Evolutionary conservation across 2,329 filamentous ascomycete genomes (phyloP), one percentile per base, ranked within the genome.

Genomic region (Colletotrichum sp.): DNA sequence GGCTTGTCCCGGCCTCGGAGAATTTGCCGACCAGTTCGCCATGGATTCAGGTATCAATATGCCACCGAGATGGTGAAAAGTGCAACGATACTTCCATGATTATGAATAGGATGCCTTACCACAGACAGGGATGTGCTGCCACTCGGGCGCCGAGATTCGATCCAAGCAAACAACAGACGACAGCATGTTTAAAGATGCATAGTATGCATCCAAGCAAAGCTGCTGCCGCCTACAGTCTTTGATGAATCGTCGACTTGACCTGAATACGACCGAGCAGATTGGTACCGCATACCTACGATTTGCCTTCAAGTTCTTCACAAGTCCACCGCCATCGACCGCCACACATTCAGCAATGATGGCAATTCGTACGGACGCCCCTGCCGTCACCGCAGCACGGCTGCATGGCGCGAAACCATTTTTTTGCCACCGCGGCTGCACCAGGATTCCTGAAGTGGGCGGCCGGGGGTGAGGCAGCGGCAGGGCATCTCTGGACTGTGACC

Each of bases 351-450:
- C 18, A 21, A 24, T 64, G 57, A 21, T 34, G 49, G 74, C 59
- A 55, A 21, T 55, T 16, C 28, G 60, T 62, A 52, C 64, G 24
- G 28, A 49, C 59, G 30, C 71, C 71, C 74, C 13, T 26, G 32
- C 74, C 59, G 70, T 70, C 49, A 69, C 60, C 49, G 30, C 59
- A 68, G 30, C 32, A 21, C 65, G 32, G 57, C 63, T 62, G 34
- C 60, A 75, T 52, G 66, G 65, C 36, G 57, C 34, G 16, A 70
- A 66, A 57, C 66, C 36, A 52, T 34, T 60, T 63, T 63, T 44
- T 71, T 66, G 66, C 66, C 71, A 71, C 71, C 36, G 75, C 65
- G 57, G 68, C 70, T 44, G 55, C 62, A 63, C 69, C 55, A 63
- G 69, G 34, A 44, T 71, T 70, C 44, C 30, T 24, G 39, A 28